Evolutionary conservation across 2,329 filamentous ascomycete species (phyloP).

Genomic region (Venturia pyrina): DNA sequence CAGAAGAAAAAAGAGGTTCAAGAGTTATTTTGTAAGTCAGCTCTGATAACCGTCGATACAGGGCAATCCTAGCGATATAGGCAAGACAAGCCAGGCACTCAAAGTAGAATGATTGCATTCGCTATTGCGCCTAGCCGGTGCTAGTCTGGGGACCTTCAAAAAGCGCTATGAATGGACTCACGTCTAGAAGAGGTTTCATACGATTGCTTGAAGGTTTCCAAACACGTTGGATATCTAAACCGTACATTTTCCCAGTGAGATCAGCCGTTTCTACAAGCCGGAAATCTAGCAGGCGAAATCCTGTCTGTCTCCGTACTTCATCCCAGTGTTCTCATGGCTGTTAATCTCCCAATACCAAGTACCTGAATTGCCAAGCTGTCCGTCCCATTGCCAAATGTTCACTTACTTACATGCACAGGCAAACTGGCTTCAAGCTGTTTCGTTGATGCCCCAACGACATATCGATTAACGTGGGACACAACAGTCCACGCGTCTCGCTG

Average conservation of each 20-base stretch:
- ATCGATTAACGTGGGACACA: no score
- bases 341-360: no score
- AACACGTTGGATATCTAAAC: no score
- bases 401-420: not conserved
- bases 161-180: not conserved
- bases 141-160: not conserved
- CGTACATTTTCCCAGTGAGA: no score
- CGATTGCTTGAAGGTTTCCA: no score
- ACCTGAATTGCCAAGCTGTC: not conserved
- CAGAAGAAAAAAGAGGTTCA: not conserved
- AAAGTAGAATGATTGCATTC: not conserved
- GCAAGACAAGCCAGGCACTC: not conserved
- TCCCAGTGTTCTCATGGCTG: no score
- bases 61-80: not conserved
- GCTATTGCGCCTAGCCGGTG: not conserved
- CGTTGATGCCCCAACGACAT: no score
- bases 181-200: no score
- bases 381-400: not conserved
- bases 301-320: not conserved
- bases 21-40: not conserved
- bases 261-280: no score
- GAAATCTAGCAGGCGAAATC: no score
- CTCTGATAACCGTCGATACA: not conserved
- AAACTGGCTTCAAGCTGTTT: no score
- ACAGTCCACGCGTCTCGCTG: no score